These are phyloP conservation scores for Dryas octopetala DNA, from an alignment of 306 rosid genomes.

Conservation along the genomic window DNA sequence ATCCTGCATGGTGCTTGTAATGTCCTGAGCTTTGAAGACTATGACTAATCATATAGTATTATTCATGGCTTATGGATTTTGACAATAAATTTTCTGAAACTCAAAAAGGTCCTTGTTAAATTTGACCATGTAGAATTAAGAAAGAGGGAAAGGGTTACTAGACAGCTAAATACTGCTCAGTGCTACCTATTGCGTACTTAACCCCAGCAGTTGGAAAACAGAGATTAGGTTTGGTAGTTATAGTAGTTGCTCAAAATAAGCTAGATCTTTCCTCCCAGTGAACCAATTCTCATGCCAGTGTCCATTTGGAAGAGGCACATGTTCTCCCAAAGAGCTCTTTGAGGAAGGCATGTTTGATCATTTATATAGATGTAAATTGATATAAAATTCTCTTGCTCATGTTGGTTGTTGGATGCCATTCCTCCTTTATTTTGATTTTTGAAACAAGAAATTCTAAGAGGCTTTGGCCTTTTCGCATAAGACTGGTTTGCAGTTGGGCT, in stretches of 20 bases:
- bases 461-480: not conserved
- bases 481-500: not conserved
- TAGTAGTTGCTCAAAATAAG: not conserved
- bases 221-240: not conserved
- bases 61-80: not conserved
- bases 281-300: not conserved
- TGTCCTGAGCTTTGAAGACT: not conserved
- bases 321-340: not conserved
- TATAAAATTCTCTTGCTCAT: not conserved
- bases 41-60: not conserved
- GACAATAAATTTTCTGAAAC: not conserved
- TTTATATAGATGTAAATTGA: not conserved
- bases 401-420: not conserved
- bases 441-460: not conserved
- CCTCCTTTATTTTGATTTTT: not conserved
- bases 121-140: not conserved
- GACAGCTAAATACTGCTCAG: not conserved
- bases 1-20: not conserved
- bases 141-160: not conserved
- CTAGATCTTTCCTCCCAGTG: not conserved
- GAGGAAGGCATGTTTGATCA: not conserved
- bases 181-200: not conserved
- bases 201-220: not conserved
- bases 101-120: not conserved
- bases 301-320: not conserved